Base-by-base conservation (phyloP, 352 stramenopile species). In the Phytopythium helicoides region DNA sequence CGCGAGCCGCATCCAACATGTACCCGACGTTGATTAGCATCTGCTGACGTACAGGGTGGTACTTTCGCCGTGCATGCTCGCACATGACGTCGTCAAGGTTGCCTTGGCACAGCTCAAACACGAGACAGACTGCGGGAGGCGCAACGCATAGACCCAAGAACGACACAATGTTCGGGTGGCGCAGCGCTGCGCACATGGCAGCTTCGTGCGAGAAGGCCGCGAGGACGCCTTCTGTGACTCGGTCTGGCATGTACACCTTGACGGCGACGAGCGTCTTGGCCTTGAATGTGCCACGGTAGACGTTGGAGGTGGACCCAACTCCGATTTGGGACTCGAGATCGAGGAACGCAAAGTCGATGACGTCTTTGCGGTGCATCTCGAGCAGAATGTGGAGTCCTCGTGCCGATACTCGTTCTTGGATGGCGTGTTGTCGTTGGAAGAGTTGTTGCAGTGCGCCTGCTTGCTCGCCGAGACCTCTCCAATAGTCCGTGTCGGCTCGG, bases 301-400 rank as follows among this genome's bases (percentile, higher is more conserved):
- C 73, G 37, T 62, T 49, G 1, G 78, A 69, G 36, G 60, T 84
- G 0, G 67, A 66, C 3, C 78, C 78, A 0, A 56, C 57, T 23
- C 77, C 76, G 53, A 89, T 86, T 16, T 69, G 66, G 1, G 56
- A 42, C 18, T 64, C 62, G 22, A 89, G 33, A 12, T 86, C 52
- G 1, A 87, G 45, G 56, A 85, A 66, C 0, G 78, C 76, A 52
- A 89, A 89, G 50, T 89, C 76, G 26, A 89, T 86, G 14, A 89
- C 52, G 52, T 77, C 80, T 31, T 86, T 77, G 41, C 66, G 65
- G 55, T 89, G 76, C 67, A 81, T 81, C 55, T 88, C 77, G 22
- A 88, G 83, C 47, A 88, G 68, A 12, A 62, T 23, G 22, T 88
- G 77, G 7, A 86, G 67, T 10, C 66, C 64, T 25, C 58, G 66